Percentiles rank a stretch among this genome's conserved stretches.
Conservation (phyloP, 352 stramenopile genomes). For the Phytopythium boreale region DNA sequence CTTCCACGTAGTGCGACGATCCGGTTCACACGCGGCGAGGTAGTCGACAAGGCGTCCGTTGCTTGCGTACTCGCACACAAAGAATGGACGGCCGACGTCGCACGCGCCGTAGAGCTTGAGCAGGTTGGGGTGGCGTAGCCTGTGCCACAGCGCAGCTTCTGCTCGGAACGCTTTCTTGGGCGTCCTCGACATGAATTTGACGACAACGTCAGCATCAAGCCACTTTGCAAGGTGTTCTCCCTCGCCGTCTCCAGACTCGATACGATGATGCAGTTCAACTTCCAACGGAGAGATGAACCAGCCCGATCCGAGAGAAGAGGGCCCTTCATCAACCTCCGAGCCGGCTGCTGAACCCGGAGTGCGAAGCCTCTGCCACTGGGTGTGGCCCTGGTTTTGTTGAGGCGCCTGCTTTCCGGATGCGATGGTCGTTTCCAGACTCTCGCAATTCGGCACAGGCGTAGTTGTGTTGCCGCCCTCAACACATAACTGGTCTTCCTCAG, state of each 20-base stretch:
- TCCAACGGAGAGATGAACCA: neutral
- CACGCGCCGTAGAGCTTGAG: slow-evolving; percentile 15
- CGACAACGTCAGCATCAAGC: neutral
- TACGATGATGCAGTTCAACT: neutral
- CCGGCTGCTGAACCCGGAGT: too few relatives aligned
- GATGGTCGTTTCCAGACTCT: too few relatives aligned
- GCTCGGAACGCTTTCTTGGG: neutral
- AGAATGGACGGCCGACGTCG: slow-evolving; percentile 6
- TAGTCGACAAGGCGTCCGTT: slow-evolving; percentile 4
- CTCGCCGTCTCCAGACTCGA: neutral
- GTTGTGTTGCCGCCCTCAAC: too few relatives aligned
- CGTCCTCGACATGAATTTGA: neutral
- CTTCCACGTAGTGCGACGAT: slow-evolving; percentile 1
- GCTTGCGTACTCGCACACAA: slow-evolving; percentile 12
- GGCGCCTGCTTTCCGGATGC: too few relatives aligned
- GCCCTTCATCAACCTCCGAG: too few relatives aligned
- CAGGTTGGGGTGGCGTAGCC: slow-evolving; percentile 14
- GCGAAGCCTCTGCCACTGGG: too few relatives aligned
- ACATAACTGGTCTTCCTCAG: too few relatives aligned
- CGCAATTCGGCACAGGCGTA: too few relatives aligned
- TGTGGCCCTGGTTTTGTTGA: too few relatives aligned
- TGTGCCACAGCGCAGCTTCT: neutral
- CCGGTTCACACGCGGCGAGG: neutral
- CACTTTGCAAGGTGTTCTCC: neutral
- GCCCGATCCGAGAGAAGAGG: too few relatives aligned